Conservation (phyloP, 495 filamentous ascomycete genomes). For the Lasiosphaeria ovina region DNA sequence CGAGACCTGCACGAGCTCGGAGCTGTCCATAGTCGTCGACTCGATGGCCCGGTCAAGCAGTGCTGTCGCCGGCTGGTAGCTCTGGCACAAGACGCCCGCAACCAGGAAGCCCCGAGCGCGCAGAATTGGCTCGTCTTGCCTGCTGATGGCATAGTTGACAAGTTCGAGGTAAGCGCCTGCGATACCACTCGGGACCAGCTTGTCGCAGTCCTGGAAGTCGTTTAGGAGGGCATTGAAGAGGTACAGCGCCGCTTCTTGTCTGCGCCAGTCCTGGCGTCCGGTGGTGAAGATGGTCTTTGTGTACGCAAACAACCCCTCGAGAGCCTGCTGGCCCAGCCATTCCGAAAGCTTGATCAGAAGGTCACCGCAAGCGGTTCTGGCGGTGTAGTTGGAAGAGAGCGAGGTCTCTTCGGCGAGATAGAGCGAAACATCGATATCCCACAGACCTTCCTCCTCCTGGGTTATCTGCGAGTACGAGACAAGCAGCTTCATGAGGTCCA, state of each 20-base stretch:
- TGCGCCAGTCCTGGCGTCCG: constrained; percentile 51
- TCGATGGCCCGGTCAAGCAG: constrained; percentile 74
- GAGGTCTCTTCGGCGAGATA: constrained; percentile 94
- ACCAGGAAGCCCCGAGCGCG: constrained; percentile 82
- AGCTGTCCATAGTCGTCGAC: constrained; percentile 67
- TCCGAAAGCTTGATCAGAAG: constrained; percentile 90
- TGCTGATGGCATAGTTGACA: constrained; percentile 70
- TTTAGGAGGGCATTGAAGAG: constrained; percentile 75
- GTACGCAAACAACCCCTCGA: constrained; percentile 72
- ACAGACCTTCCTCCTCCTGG: constrained; percentile 86
- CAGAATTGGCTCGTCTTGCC: constrained; percentile 62
- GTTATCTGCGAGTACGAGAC: constrained; percentile 88
- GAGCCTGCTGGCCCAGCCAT: constrained; percentile 68
- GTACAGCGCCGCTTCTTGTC: constrained; percentile 76
- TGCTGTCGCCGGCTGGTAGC: constrained; percentile 46
- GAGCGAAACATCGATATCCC: constrained; percentile 94
- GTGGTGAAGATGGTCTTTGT: constrained; percentile 65
- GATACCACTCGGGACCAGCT: constrained; percentile 62
- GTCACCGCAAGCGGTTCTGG: constrained; percentile 86
- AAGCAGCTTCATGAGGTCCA: constrained; percentile 78
- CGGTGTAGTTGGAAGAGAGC: constrained; percentile 94
- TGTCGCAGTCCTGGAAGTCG: constrained; percentile 74
- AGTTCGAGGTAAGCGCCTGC: constrained; percentile 71
- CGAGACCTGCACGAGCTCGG: constrained; percentile 87
- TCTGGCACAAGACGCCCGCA: constrained; percentile 66